Evolutionary conservation across 1,139 yeast species (phyloP).

Genomic region (Pichia cactophila): DNA sequence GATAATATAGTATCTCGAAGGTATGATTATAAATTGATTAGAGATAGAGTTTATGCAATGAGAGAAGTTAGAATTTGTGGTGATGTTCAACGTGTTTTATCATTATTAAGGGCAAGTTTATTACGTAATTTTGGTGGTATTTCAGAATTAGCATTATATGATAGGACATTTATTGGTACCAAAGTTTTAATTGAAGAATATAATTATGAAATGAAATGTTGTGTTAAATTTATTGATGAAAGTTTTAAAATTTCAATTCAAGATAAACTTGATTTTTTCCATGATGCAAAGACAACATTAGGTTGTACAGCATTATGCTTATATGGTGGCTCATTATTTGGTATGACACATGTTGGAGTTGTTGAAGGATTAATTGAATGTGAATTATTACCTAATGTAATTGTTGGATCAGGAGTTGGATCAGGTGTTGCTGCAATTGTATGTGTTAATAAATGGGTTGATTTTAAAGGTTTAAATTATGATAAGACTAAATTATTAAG

Average conservation of each 20-base stretch:
- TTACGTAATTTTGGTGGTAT: slow-evolving; percentile 89
- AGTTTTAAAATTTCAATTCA: slow-evolving; percentile 25
- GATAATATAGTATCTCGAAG: slow-evolving; percentile 75
- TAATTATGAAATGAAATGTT: slow-evolving; percentile 63
- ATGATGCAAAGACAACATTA: slow-evolving; percentile 80
- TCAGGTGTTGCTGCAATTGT: slow-evolving; percentile 86
- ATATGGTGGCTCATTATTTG: slow-evolving; percentile 93
- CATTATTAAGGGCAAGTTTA: slow-evolving; percentile 73
- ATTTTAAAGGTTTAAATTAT: slow-evolving; percentile 4
- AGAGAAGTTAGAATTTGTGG: slow-evolving; percentile 53
- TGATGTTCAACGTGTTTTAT: slow-evolving; percentile 55
- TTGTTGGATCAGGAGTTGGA: slow-evolving; percentile 93
- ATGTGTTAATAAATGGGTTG: slow-evolving; percentile 31
- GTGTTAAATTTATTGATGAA: slow-evolving; percentile 45
- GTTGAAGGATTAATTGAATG: slow-evolving; percentile 70
- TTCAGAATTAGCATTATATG: slow-evolving; percentile 69
- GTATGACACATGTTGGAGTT: slow-evolving; percentile 88
- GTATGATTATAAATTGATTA: slow-evolving; percentile 77
- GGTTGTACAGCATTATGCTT: slow-evolving; percentile 86
- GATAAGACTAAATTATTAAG: slow-evolving; percentile 23
- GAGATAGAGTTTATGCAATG: slow-evolving; percentile 61
- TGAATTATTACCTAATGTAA: slow-evolving; percentile 71
- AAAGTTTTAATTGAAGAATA: slow-evolving; percentile 84
- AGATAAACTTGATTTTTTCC: slow-evolving; percentile 75
- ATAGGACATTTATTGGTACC: slow-evolving; percentile 81